These are phyloP conservation scores for Phylloporus sp. DNA, from an alignment of 768 basidiomycete species.

Conservation along the genomic window DNA sequence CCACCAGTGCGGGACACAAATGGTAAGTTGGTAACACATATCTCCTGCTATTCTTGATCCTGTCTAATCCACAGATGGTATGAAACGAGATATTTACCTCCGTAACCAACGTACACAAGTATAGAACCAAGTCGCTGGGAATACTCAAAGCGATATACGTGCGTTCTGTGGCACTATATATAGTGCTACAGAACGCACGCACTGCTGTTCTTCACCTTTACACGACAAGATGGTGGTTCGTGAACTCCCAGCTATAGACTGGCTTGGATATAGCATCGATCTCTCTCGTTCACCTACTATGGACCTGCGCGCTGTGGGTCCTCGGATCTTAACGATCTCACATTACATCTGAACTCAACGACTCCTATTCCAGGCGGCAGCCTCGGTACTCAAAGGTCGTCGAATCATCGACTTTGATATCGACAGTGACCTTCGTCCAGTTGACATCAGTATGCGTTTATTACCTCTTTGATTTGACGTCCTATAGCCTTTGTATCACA, in stretches of 20 bases:
- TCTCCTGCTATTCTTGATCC: no score
- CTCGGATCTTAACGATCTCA: background rate
- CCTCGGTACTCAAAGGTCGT: background rate
- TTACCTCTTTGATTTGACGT: background rate
- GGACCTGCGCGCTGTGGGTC: constrained; percentile 7
- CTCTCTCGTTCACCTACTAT: constrained; percentile 9
- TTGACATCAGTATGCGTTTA: background rate
- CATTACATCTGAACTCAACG: background rate
- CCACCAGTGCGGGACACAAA: no score
- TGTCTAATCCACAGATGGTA: no score
- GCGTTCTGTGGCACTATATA: no score
- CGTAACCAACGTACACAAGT: no score
- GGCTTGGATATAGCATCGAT: constrained; percentile 10
- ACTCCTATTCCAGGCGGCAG: background rate
- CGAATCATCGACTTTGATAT: constrained; percentile 1
- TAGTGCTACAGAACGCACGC: background rate
- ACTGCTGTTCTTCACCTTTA: background rate
- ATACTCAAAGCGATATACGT: background rate
- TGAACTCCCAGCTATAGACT: constrained; percentile 9
- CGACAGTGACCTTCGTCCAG: background rate
- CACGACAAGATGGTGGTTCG: background rate
- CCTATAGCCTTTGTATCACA: background rate
- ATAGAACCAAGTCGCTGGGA: no score
- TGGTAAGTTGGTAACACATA: no score
- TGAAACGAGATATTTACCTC: no score